Evolutionary conservation across 805 yeast species (phyloP).

Genomic region (Starmerella riodocensis): DNA sequence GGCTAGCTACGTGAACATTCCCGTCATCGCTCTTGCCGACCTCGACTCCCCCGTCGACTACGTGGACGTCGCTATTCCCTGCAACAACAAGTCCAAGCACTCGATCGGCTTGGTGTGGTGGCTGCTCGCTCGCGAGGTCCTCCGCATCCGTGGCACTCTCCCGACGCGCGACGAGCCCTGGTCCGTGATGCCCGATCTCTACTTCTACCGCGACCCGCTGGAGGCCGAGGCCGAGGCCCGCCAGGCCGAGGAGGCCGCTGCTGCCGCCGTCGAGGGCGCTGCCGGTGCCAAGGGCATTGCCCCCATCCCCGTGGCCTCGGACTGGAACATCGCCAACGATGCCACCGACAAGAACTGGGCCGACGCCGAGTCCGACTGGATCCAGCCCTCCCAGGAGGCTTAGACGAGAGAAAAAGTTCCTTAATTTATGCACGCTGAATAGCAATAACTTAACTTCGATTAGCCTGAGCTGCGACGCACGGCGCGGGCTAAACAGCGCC

Average conservation of each 20-base stretch:
- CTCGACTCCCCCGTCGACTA: slow-evolving; percentile 98
- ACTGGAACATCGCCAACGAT: slow-evolving; percentile 32
- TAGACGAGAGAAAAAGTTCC: slow-evolving; percentile 2
- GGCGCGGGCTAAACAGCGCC: no score
- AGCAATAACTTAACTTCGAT: slow-evolving; percentile 2
- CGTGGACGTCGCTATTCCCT: slow-evolving; percentile 99
- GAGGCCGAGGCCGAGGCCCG: slow-evolving; percentile 76
- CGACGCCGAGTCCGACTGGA: slow-evolving; percentile 29
- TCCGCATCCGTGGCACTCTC: slow-evolving; percentile 95
- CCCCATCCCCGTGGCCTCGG: slow-evolving; percentile 26
- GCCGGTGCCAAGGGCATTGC: slow-evolving; percentile 33
- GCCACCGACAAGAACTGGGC: slow-evolving; percentile 38
- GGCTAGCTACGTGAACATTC: slow-evolving; percentile 99
- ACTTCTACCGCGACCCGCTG: slow-evolving; percentile 99
- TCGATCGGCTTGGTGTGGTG: slow-evolving; percentile 99
- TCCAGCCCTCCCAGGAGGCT: slow-evolving; percentile 19
- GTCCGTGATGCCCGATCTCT: slow-evolving; percentile 99
- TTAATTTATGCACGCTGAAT: slow-evolving; percentile 10
- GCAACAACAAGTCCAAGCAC: slow-evolving; percentile 99
- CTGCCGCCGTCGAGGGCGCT: slow-evolving; percentile 37
- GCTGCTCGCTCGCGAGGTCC: slow-evolving; percentile 97
- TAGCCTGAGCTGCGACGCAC: background rate
- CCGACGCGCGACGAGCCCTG: slow-evolving; percentile 94
- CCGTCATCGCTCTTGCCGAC: slow-evolving; percentile 98
- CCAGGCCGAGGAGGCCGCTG: slow-evolving; percentile 49